These are phyloP conservation scores for Williopsis jadinii DNA, from an alignment of 1,139 yeast genomes.

Conservation along the genomic window DNA sequence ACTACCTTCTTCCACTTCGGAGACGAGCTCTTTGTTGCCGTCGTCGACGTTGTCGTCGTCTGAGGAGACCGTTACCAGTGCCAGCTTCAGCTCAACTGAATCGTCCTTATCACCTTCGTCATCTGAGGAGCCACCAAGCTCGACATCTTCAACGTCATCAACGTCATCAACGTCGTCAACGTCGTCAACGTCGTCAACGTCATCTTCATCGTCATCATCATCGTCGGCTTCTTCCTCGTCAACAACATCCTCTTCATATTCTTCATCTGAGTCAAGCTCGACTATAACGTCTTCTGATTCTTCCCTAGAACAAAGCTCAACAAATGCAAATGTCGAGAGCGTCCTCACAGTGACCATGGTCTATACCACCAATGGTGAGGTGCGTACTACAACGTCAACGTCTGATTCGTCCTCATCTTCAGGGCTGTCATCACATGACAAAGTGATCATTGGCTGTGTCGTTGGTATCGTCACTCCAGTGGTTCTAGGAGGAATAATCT, in stretches of 20 bases:
- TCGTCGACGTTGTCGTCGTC: not conserved
- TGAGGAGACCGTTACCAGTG: not conserved
- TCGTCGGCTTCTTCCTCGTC: not conserved
- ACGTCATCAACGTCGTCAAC: conserved; percentile 1
- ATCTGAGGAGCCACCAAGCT: not conserved
- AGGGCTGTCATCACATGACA: conserved; percentile 16
- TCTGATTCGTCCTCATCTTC: conserved; percentile 8
- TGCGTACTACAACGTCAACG: conserved; percentile 10
- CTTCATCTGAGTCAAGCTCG: not conserved
- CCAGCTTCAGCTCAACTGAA: not conserved
- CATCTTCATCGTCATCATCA: conserved; percentile 1
- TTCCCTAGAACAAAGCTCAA: conserved; percentile 1
- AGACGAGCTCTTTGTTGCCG: conserved; percentile 1
- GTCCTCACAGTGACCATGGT: conserved; percentile 17
- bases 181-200: not conserved
- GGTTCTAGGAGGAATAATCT: conserved; percentile 7
- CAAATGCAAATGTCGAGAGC: conserved; percentile 9
- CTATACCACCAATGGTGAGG: conserved; percentile 17
- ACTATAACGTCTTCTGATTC: not conserved
- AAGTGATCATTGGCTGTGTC: conserved; percentile 20
- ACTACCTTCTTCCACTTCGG: conserved; percentile 1
- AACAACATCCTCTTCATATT: conserved; percentile 1
- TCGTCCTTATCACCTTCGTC: not conserved
- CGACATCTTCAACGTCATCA: not conserved
- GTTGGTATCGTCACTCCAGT: conserved; percentile 22